A percentile compares a stretch with the other conserved stretches of the same genome.
phyloP scores from a whole-genome alignment of 2,329 filamentous ascomycete species.

The Verticillium alfalfae region DNA sequence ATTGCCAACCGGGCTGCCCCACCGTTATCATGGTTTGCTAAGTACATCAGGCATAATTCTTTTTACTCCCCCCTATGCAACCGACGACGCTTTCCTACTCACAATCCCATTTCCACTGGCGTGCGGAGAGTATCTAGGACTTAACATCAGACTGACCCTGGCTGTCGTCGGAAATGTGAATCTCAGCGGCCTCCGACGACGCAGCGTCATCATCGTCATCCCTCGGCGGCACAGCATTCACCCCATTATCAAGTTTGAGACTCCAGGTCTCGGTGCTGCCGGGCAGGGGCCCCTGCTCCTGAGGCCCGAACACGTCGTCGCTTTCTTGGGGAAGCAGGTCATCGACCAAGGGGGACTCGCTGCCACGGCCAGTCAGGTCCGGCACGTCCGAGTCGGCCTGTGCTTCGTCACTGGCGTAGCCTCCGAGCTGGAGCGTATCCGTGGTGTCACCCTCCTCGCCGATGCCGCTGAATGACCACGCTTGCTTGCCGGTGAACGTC shows the following conservation, averaged over 20 bases:
- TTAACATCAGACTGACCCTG: constrained; percentile 1
- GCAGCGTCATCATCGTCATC: constrained; percentile 25
- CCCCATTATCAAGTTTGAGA: constrained; percentile 19
- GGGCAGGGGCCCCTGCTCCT: not conserved
- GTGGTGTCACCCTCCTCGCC: constrained; percentile 20
- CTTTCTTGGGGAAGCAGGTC: not conserved
- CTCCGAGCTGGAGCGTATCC: constrained; percentile 23
- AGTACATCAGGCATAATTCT: not conserved
- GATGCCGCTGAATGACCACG: constrained; percentile 42
- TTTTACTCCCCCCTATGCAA: not conserved
- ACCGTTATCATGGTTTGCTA: not conserved
- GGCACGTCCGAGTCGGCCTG: constrained; percentile 30
- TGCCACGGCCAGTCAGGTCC: constrained; percentile 21
- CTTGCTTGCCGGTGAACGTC: constrained; percentile 16
- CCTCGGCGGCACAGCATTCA: constrained; percentile 32
- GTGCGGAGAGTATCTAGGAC: not conserved
- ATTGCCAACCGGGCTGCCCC: not conserved
- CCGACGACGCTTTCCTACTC: not conserved
- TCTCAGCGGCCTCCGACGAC: constrained; percentile 43
- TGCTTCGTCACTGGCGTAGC: constrained; percentile 36
- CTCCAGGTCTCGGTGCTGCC: constrained; percentile 21
- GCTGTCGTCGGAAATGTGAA: constrained; percentile 39
- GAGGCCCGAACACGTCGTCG: constrained; percentile 1
- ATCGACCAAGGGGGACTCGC: constrained; percentile 10
- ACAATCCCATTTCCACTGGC: not conserved